Evolutionary conservation across 2,329 filamentous ascomycete genomes (phyloP).

Genomic region (Juglanconis sp.): DNA sequence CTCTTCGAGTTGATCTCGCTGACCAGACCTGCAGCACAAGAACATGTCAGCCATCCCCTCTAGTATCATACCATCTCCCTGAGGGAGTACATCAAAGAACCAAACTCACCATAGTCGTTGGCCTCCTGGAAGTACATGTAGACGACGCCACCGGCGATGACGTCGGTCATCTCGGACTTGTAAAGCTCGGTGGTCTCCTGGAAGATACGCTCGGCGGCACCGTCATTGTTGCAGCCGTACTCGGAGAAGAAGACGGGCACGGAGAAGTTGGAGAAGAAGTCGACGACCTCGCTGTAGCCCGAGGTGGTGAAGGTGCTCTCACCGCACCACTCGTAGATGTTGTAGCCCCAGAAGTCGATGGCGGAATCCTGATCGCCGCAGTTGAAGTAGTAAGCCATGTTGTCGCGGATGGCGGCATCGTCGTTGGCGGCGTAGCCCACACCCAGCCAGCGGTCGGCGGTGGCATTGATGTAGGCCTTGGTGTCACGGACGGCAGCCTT

Average conservation of each 20-base stretch:
- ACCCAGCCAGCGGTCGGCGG: conserved; percentile 74
- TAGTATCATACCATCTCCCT: too few relatives aligned
- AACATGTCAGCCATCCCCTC: too few relatives aligned
- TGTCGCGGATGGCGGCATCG: conserved; percentile 74
- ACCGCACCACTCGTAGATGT: conserved; percentile 99
- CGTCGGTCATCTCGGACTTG: conserved; percentile 72
- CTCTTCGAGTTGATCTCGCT: conserved; percentile 50
- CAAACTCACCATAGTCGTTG: conserved; percentile 55
- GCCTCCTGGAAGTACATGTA: conserved; percentile 96
- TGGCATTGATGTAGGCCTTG: conserved; percentile 86
- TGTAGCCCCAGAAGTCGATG: conserved; percentile 99
- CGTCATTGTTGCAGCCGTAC: conserved; percentile 84
- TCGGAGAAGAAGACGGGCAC: conserved; percentile 98
- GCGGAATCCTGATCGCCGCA: conserved; percentile 63
- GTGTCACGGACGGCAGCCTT: conserved; percentile 96
- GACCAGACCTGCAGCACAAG: conserved; percentile 56
- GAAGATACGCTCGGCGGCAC: conserved; percentile 69
- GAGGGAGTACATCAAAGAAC: background rate
- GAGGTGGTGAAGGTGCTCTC: conserved; percentile 73
- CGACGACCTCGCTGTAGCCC: conserved; percentile 76
- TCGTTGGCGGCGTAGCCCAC: conserved; percentile 97
- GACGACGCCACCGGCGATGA: conserved; percentile 95
- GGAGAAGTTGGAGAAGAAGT: conserved; percentile 85
- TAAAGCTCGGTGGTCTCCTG: conserved; percentile 82
- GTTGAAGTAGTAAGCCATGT: conserved; percentile 92